Percentiles rank a stretch among this genome's conserved stretches.
Conservation (phyloP, 2,329 filamentous ascomycete genomes). For the Dichotomopilus funicola region DNA sequence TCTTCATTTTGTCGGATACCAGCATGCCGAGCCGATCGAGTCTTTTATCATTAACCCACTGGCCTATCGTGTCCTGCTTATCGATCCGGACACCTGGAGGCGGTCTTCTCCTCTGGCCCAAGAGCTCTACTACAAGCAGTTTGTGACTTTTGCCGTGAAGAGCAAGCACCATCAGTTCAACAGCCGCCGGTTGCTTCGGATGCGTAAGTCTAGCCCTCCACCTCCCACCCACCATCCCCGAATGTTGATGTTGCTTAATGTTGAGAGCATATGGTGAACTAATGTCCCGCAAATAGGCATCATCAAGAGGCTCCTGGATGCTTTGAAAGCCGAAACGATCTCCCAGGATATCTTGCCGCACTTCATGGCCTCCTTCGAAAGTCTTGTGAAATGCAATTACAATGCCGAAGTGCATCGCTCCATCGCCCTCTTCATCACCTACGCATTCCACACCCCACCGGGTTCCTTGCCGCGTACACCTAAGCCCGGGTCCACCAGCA, state of each 20-base stretch:
- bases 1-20: slow-evolving; percentile 83
- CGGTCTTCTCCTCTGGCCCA: slow-evolving; percentile 70
- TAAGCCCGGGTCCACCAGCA: slow-evolving; percentile 35
- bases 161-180: slow-evolving; percentile 95
- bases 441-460: slow-evolving; percentile 64
- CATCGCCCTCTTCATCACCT: slow-evolving; percentile 87
- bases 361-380: slow-evolving; percentile 73
- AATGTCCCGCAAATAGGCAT: slow-evolving; percentile 52
- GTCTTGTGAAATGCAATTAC: slow-evolving; percentile 71
- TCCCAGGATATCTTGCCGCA: slow-evolving; percentile 63
- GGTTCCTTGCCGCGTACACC: slow-evolving; percentile 47
- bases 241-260: background rate
- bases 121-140: slow-evolving; percentile 88
- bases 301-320: slow-evolving; percentile 82
- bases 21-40: slow-evolving; percentile 68
- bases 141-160: slow-evolving; percentile 76
- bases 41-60: slow-evolving; percentile 95
- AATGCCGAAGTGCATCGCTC: slow-evolving; percentile 81
- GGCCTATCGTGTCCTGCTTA: slow-evolving; percentile 83
- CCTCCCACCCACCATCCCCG: no score
- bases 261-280: slow-evolving; percentile 7
- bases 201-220: slow-evolving; percentile 57
- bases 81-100: slow-evolving; percentile 92
- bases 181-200: slow-evolving; percentile 73
- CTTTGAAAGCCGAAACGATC: slow-evolving; percentile 78